Evolutionary conservation across 108 stramenopile genomes (phyloP), one percentile per base, ranked within the genome.

Genomic region (Skeletonema grethae): DNA sequence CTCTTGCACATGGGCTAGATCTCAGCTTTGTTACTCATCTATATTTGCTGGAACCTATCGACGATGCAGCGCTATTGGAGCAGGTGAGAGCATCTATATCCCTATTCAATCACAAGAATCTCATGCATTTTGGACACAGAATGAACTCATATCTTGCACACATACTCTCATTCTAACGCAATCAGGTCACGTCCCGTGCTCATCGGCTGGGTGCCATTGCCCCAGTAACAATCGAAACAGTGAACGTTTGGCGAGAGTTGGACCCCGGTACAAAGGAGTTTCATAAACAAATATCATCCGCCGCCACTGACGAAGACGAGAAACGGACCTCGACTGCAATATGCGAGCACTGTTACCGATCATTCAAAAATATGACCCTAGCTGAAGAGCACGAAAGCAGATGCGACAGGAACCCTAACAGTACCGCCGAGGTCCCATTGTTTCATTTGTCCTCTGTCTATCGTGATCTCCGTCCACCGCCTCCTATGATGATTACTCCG

Each of bases 11-110:
- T 32, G 90, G 93, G 4, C 72, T 95, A 24, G 93, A 93, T 61
- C 77, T 95, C 3, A 87, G 86, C 63, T 92, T 90, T 70, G 91
- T 89, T 25, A 91, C 91, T 25, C 93, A 93, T 62, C 70, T 95
- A 18, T 93, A 92, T 65, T 76, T 95, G 3, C 70, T 91, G 32
- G 91, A 95, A 46, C 73, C 88, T 12, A 94, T 94, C 61, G 72
- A 88, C 45, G 91, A 95, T 75, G 74, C 85, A 2, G 86, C 88
- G 12, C 60, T 95, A 24, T 75, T 89, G 15, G 87, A 87, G 61
- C 87, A 94, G 67, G 50, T 53, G 22, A 53, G 50, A 6, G 20
- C 1, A 20, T 53, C 50, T 53, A 24, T n/a, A 1, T 15, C 12
- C 38, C 38, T 10, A 1, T 39, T 0, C 38, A 13, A 11, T 43